These are phyloP conservation scores for Nemania abortiva DNA, from an alignment of 2,329 filamentous ascomycete genomes.

Conservation along the genomic window DNA sequence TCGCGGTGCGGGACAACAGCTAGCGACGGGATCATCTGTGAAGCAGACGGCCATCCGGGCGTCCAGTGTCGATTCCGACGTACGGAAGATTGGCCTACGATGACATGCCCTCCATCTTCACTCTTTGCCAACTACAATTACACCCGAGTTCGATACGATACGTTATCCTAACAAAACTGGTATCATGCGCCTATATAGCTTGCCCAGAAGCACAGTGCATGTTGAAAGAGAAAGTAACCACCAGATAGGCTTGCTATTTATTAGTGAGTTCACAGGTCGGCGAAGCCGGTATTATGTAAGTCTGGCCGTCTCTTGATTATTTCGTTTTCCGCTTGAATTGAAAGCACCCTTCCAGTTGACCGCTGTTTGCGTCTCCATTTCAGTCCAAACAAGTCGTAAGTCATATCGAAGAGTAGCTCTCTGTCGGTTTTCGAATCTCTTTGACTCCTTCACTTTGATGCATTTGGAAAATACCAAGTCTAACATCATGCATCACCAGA, in stretches of 20 bases:
- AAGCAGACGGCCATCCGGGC: conserved; percentile 3
- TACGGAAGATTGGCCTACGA: neutral
- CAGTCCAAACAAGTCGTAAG: conserved; percentile 36
- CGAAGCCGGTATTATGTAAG: conserved; percentile 25
- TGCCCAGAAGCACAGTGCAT: conserved; percentile 16
- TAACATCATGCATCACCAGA: conserved; percentile 40
- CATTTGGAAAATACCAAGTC: conserved; percentile 39
- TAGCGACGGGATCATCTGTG: conserved; percentile 20
- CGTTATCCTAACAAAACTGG: neutral
- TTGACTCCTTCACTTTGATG: conserved; percentile 33
- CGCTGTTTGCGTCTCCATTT: conserved; percentile 22
- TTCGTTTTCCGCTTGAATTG: conserved; percentile 28
- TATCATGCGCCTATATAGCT: conserved; percentile 1
- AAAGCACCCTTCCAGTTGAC: conserved; percentile 25
- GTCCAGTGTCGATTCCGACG: neutral
- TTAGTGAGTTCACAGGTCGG: conserved; percentile 23
- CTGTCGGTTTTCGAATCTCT: conserved; percentile 37
- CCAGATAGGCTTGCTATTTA: conserved; percentile 19
- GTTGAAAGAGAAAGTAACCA: neutral
- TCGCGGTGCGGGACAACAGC: conserved; percentile 30
- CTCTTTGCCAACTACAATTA: neutral
- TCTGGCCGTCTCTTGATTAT: conserved; percentile 31
- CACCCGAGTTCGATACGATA: neutral
- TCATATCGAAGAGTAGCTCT: conserved; percentile 31
- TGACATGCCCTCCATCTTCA: neutral